A percentile compares a stretch with the other conserved stretches of the same genome.
Conservation (phyloP, 805 yeast genomes). For the Brettanomyces nanus region DNA sequence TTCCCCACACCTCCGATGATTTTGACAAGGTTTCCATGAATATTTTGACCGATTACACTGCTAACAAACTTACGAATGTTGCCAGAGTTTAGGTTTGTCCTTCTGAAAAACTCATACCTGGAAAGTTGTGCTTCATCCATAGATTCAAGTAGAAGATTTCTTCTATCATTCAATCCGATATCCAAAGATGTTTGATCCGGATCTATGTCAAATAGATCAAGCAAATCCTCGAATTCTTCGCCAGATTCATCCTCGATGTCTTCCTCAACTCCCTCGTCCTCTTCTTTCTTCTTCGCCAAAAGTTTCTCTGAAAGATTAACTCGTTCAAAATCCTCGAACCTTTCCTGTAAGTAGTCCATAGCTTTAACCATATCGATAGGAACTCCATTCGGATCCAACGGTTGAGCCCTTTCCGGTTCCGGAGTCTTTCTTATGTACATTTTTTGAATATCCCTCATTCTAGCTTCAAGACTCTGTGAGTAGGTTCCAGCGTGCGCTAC, state of each 20-base stretch:
- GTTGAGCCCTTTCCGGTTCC: conserved; percentile 4
- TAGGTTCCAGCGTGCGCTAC: background rate
- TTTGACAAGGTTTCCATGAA: conserved; percentile 72
- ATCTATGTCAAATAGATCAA: conserved; percentile 23
- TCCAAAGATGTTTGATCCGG: conserved; percentile 26
- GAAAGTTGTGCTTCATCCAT: conserved; percentile 79
- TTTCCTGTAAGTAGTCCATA: conserved; percentile 17
- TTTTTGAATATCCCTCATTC: background rate
- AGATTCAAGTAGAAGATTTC: conserved; percentile 57
- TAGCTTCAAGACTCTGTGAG: background rate
- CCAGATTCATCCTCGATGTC: conserved; percentile 18
- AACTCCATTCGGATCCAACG: conserved; percentile 8
- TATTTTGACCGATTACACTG: conserved; percentile 68
- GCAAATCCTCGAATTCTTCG: conserved; percentile 23
- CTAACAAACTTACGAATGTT: conserved; percentile 78
- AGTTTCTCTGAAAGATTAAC: conserved; percentile 17
- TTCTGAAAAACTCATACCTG: conserved; percentile 76
- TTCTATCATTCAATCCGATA: conserved; percentile 45
- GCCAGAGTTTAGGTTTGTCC: conserved; percentile 65
- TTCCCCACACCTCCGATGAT: conserved; percentile 82
- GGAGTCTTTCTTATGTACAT: background rate
- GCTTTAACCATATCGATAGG: conserved; percentile 22
- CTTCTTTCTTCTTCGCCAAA: conserved; percentile 19
- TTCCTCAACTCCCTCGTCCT: conserved; percentile 21
- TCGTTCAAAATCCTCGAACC: conserved; percentile 14